A percentile compares a stretch with the other conserved stretches of the same genome.
These are phyloP conservation scores for Blastocystis sp. DNA, from an alignment of 352 stramenopile species.

Conservation along the genomic window DNA sequence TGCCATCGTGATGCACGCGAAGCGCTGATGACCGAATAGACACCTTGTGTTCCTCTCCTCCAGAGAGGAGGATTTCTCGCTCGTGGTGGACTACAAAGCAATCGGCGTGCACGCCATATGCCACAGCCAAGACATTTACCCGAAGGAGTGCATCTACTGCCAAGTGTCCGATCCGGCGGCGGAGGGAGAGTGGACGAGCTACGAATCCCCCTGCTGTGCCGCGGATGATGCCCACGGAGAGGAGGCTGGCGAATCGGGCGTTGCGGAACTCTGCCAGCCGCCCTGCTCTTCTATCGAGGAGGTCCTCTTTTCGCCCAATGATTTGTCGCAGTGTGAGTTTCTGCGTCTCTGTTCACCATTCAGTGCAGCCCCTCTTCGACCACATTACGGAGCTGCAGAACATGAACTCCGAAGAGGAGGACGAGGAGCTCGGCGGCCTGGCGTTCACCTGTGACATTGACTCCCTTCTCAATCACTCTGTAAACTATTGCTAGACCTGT, in stretches of 20 bases:
- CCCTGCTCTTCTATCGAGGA: not conserved
- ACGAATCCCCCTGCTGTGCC: not conserved
- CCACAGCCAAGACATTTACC: conserved; percentile 61
- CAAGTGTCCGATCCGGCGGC: conserved; percentile 46
- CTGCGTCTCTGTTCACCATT: not conserved
- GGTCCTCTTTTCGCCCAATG: conserved; percentile 53
- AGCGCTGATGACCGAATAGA: not conserved
- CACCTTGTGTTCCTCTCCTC: conserved; percentile 6
- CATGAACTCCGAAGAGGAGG: not conserved
- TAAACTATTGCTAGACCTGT: not conserved
- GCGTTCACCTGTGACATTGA: conserved; percentile 50
- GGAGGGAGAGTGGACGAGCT: not conserved
- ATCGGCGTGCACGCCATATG: conserved; percentile 65
- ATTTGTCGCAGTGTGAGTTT: not conserved
- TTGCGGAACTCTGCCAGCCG: not conserved
- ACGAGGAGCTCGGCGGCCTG: conserved; percentile 2
- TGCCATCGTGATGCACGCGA: not conserved
- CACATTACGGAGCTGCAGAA: conserved; percentile 16
- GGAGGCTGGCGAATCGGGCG: not conserved
- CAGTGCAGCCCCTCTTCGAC: conserved; percentile 46
- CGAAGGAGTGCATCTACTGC: conserved; percentile 52
- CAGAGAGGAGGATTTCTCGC: conserved; percentile 28
- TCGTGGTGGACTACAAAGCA: conserved; percentile 35
- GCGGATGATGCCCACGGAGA: not conserved
- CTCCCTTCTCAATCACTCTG: not conserved